Evolutionary conservation across 176 grass and related monocot species (phyloP).

Genomic region (Lolium multiflorum): DNA sequence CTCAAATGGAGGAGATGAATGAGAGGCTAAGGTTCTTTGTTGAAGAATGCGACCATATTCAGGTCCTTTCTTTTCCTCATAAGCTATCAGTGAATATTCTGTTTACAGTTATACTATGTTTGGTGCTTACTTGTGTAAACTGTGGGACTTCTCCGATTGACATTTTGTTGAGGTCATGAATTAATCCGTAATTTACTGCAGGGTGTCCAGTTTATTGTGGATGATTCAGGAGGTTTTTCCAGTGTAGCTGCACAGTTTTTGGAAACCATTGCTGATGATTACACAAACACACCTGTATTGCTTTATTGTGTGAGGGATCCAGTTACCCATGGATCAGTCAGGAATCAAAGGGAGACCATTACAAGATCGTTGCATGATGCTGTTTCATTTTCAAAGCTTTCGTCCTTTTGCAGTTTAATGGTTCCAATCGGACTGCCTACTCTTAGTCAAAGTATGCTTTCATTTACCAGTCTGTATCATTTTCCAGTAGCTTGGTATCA

Average conservation of each 20-base stretch:
- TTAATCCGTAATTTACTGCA: constrained; percentile 48
- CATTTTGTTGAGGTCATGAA: constrained; percentile 15
- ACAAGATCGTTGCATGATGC: constrained; percentile 80
- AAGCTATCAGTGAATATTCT: constrained; percentile 33
- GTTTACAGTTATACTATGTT: not conserved
- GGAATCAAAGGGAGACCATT: constrained; percentile 67
- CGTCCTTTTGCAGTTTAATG: constrained; percentile 77
- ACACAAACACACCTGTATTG: constrained; percentile 82
- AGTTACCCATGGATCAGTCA: constrained; percentile 49
- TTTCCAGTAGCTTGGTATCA: not conserved
- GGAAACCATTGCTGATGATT: constrained; percentile 88
- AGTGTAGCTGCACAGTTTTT: constrained; percentile 68
- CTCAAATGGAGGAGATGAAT: constrained; percentile 89
- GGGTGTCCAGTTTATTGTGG: constrained; percentile 83
- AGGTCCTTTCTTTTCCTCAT: constrained; percentile 58
- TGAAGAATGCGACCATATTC: constrained; percentile 98
- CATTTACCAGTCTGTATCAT: constrained; percentile 9
- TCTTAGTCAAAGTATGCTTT: constrained; percentile 67
- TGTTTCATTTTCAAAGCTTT: constrained; percentile 84
- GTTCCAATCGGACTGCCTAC: constrained; percentile 83
- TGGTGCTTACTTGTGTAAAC: constrained; percentile 1
- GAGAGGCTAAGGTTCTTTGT: constrained; percentile 90
- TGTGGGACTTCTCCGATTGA: not conserved
- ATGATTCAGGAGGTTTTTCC: constrained; percentile 78
- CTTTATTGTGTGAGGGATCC: constrained; percentile 80